Evolutionary conservation across 2,329 filamentous ascomycete genomes (phyloP).

Genomic region (Fusarium sp.): DNA sequence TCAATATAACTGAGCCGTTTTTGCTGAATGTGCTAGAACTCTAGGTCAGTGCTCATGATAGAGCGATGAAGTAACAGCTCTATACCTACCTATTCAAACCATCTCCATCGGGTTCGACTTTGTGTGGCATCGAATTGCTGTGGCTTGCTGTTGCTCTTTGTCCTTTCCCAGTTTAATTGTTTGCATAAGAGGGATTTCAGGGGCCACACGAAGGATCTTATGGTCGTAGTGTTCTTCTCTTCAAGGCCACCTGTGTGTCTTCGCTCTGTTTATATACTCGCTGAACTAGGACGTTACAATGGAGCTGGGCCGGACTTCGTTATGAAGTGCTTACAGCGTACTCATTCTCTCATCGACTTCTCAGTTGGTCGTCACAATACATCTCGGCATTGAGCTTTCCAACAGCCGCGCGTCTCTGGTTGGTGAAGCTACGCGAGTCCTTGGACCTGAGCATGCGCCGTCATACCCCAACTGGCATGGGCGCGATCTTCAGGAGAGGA

Average conservation of each 20-base stretch:
- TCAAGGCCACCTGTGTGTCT: neutral
- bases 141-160: neutral
- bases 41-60: conserved; percentile 4
- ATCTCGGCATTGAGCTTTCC: conserved; percentile 8
- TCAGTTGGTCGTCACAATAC: conserved; percentile 11
- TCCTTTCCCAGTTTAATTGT: neutral
- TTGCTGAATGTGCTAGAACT: neutral
- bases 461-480: conserved; percentile 26
- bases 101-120: conserved; percentile 9
- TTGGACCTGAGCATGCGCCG: conserved; percentile 24
- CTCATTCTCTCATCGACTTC: neutral
- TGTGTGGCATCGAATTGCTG: conserved; percentile 26
- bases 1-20: neutral
- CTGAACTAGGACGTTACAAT: neutral
- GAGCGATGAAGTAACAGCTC: neutral
- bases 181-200: neutral
- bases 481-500: conserved; percentile 21
- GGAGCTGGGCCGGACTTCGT: neutral
- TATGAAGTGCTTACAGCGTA: neutral
- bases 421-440: conserved; percentile 41
- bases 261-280: neutral
- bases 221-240: neutral
- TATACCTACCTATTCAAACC: conserved; percentile 23
- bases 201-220: neutral
- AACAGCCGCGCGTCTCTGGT: conserved; percentile 25